Evolutionary conservation across 1,284 basidiomycete species (phyloP).

Genomic region (Cryptococcus wingfieldii): DNA sequence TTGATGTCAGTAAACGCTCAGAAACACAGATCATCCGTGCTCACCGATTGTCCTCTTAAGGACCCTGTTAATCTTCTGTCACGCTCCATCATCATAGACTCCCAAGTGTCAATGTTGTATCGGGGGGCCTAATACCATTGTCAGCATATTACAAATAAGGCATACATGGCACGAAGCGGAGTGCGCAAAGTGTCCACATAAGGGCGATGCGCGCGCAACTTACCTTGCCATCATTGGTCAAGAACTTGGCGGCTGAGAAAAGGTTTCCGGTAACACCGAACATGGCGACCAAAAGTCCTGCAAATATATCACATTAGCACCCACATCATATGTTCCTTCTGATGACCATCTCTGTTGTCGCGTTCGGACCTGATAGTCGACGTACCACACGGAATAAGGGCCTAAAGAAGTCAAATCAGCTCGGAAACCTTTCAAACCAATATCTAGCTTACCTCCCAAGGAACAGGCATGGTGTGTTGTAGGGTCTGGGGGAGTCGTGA

Average conservation of each 20-base stretch:
- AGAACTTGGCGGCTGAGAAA: slow-evolving; percentile 67
- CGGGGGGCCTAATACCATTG: slow-evolving; percentile 62
- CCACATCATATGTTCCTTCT: not conserved
- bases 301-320: not conserved
- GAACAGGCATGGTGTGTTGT: slow-evolving; percentile 67
- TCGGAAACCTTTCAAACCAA: not conserved
- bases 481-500: no score
- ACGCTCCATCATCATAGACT: slow-evolving; percentile 90
- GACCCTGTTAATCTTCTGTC: slow-evolving; percentile 86
- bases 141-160: not conserved
- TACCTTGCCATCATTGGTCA: slow-evolving; percentile 87
- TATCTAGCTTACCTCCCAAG: slow-evolving; percentile 63
- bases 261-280: slow-evolving; percentile 84
- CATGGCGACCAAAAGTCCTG: slow-evolving; percentile 79
- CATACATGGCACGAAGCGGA: not conserved
- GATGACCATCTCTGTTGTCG: not conserved
- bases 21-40: slow-evolving; percentile 29
- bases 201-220: slow-evolving; percentile 22
- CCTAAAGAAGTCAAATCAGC: slow-evolving; percentile 46
- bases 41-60: slow-evolving; percentile 73
- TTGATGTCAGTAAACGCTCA: not conserved
- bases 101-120: slow-evolving; percentile 81
- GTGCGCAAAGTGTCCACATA: not conserved
- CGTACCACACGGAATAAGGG: slow-evolving; percentile 84
- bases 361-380: not conserved